Base-by-base conservation (phyloP, 179 eudicot species). In the Silene vulgaris region DNA sequence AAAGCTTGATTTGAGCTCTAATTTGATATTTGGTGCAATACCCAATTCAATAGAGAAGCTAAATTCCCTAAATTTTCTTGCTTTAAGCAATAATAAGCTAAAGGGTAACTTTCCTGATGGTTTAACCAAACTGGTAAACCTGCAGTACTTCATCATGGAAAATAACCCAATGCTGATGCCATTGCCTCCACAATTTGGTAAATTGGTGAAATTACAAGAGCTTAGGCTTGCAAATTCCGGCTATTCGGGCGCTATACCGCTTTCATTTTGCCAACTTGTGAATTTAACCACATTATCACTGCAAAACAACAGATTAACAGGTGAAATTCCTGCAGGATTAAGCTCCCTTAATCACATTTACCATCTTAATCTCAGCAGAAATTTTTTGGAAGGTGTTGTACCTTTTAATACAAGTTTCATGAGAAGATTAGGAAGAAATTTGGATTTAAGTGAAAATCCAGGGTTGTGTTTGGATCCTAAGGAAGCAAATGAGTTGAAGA, bases 1-100 rank as follows among this genome's bases (percentile, higher is more conserved):
- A 56, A 91, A 89, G 77, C 88, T 91, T 32, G 97, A 91, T 69
- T 80, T 91, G 43, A 89, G 97, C 88, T 88, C 93, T 21, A 91
- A 91, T 77, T 75, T 72, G 17, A 85, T 91, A 8, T 61, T 73
- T 20, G 90, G 91, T 21, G 69, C 35, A 40, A 79, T 91, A 9
- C 94, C 91, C 21, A 77, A 76, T 35, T 77, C 69, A 75, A 79
- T 91, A 28, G 77, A 67, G 35, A 79, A 73, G 20, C 86, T 89
- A 2, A 82, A 43, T n/a, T 77, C 84, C 7, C 40, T 91, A n/a
- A 81, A 71, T 78, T 91, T 91, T 71, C 74, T 91, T 35, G 97
- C 91, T 11, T 56, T 89, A 50, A 89, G 91, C 84, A 86, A 84
- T 79, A 91, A 91, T 74, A 78, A 61, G 23, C 73, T 91, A 2